A percentile compares a stretch with the other conserved stretches of the same genome.
Conservation (phyloP, 2,329 filamentous ascomycete species). For the Fusarium nelsonii region DNA sequence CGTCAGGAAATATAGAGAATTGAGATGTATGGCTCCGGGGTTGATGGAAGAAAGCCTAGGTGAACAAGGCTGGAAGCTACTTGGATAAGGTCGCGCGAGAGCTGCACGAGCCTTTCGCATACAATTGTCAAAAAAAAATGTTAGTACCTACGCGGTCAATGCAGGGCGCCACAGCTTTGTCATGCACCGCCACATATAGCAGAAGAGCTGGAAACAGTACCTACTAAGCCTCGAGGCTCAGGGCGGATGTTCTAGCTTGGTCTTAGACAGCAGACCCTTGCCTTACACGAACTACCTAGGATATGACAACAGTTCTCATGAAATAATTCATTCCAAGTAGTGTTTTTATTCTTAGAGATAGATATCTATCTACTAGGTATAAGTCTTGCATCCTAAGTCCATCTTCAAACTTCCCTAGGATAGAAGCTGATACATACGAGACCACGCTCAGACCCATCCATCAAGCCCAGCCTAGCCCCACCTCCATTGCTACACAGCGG, state of each 20-base stretch:
- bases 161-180: constrained; percentile 31
- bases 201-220: too few relatives aligned
- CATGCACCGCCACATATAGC: constrained; percentile 32
- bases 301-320: too few relatives aligned
- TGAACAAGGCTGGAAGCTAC: constrained; percentile 33
- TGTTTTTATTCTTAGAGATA: too few relatives aligned
- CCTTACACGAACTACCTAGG: too few relatives aligned
- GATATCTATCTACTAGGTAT: too few relatives aligned
- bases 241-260: too few relatives aligned
- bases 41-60: constrained; percentile 21
- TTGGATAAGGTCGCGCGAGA: constrained; percentile 18
- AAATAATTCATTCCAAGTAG: too few relatives aligned
- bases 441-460: neutral
- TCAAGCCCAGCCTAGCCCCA: neutral
- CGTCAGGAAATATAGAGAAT: constrained; percentile 20
- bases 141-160: constrained; percentile 33
- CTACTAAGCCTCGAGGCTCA: too few relatives aligned
- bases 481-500: neutral
- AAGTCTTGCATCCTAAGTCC: too few relatives aligned
- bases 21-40: constrained; percentile 28
- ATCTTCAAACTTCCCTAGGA: too few relatives aligned
- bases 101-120: constrained; percentile 35
- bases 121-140: constrained; percentile 18
- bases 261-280: too few relatives aligned
- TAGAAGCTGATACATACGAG: too few relatives aligned